These are phyloP conservation scores for Trichoderma sp. DNA, from an alignment of 2,329 filamentous ascomycete species.

Conservation along the genomic window DNA sequence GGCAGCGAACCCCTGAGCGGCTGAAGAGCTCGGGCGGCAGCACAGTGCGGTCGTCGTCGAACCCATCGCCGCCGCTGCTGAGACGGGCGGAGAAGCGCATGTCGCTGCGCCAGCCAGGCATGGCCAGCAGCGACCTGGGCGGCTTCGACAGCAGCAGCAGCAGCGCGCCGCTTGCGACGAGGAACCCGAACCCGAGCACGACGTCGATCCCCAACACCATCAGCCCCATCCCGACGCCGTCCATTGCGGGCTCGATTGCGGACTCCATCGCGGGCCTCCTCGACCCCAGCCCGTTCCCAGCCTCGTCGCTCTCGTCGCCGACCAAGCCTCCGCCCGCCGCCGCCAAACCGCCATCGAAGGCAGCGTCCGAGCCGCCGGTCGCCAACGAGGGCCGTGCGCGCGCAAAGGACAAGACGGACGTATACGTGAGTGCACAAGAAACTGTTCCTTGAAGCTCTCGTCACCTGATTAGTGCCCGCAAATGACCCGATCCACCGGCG, in stretches of 20 bases:
- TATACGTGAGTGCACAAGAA: constrained; percentile 74
- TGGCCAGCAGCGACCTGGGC: constrained; percentile 30
- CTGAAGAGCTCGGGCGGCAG: constrained; percentile 50
- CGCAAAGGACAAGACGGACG: constrained; percentile 84
- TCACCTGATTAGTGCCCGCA: constrained; percentile 27
- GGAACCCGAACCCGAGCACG: background rate
- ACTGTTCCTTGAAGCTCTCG: constrained; percentile 39
- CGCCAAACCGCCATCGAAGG: background rate
- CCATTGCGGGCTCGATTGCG: background rate
- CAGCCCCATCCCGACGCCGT: constrained; percentile 1
- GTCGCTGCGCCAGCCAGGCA: constrained; percentile 44
- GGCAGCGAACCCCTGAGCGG: constrained; percentile 57
- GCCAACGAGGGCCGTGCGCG: constrained; percentile 87
- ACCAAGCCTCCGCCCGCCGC: background rate
- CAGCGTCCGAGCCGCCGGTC: constrained; percentile 60
- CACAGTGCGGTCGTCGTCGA: constrained; percentile 41
- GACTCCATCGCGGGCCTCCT: background rate
- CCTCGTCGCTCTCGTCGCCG: too few species aligned
- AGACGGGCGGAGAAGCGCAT: constrained; percentile 67
- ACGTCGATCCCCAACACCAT: background rate
- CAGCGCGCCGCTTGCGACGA: constrained; percentile 31
- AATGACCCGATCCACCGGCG: constrained; percentile 20
- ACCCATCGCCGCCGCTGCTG: constrained; percentile 65
- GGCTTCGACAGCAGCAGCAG: background rate
- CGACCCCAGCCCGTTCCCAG: background rate